These are phyloP conservation scores for Cryptococcus wingfieldii DNA, from an alignment of 1,284 basidiomycete species.

Conservation along the genomic window DNA sequence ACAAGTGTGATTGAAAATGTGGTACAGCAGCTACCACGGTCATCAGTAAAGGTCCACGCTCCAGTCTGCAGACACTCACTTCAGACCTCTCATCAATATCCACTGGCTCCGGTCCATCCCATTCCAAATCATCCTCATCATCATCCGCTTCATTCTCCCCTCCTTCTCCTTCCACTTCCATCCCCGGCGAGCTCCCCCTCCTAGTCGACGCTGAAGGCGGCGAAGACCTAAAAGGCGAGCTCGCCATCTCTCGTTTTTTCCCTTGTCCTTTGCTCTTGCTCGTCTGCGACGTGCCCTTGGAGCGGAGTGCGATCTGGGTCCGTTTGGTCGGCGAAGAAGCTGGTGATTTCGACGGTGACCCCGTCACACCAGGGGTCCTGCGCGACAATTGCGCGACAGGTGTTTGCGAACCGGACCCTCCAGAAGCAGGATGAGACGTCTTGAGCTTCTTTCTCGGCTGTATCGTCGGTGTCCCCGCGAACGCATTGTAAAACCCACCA, in stretches of 20 bases:
- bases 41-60: neutral
- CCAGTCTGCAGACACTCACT: neutral
- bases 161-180: constrained; percentile 6
- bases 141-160: neutral
- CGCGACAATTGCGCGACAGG: neutral
- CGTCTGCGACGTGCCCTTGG: neutral
- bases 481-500: constrained; percentile 31
- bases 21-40: constrained; percentile 29
- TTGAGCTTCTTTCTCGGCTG: constrained; percentile 23
- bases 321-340: constrained; percentile 11
- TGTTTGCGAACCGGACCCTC: neutral
- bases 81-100: neutral
- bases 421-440: constrained; percentile 17
- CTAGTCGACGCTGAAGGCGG: neutral
- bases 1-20: constrained; percentile 29
- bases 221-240: constrained; percentile 3
- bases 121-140: constrained; percentile 1
- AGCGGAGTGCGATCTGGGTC: constrained; percentile 7
- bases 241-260: neutral
- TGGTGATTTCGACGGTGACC: constrained; percentile 13
- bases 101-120: constrained; percentile 1
- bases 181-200: constrained; percentile 1
- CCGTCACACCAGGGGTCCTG: too few species aligned
- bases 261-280: neutral
- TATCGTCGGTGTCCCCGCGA: constrained; percentile 22